Evolutionary conservation across 1,284 basidiomycete species (phyloP), one percentile per base, ranked within the genome.

Genomic region (Meira miltonrushii): DNA sequence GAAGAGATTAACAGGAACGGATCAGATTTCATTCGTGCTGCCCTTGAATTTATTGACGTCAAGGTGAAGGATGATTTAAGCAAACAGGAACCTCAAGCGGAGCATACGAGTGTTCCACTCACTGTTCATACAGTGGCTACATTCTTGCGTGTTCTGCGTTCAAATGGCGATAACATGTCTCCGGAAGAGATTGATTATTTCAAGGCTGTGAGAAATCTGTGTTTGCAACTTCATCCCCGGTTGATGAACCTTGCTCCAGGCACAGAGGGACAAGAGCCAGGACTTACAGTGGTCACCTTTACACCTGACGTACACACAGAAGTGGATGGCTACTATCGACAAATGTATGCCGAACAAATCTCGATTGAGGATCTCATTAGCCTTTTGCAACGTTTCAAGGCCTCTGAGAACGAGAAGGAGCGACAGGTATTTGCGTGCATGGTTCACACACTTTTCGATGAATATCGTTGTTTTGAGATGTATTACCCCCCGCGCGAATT

Each of bases 391-490:
- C 86, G 86, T 53, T 86, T 87, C 81, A 90, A 93, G 75, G 85
- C 85, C 57, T 95, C 93, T 23, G 83, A 84, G 28, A 90, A 89
- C 70, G 79, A 86, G 41, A 87, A 88, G 64, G 92, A 97, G 71
- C 91, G 93, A 77, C 91, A 98, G 81, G 86, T 96, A 61, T 96
- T 98, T 77, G 95, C 93, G 12, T 97, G 93, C 84, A 94, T 96
- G 85, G 86, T 98, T 54, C 93, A 97, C 81, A 95, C 96, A 81
- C 85, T 99, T 56, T 98, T 99, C 80, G 95, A 98, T 85, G 95
- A 99, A 82, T 96, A 96, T 85, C 92, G 93, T 77, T 98, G 96
- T 83, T 96, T 98, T 85, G 91, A 95, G 78, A 89, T 90, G 64
- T 72, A 77, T 54, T 94, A 99, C 75, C 95, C 95, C 13, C 84